These are phyloP conservation scores for Rosa lucieae DNA, from an alignment of 306 rosid species.

Conservation along the genomic window DNA sequence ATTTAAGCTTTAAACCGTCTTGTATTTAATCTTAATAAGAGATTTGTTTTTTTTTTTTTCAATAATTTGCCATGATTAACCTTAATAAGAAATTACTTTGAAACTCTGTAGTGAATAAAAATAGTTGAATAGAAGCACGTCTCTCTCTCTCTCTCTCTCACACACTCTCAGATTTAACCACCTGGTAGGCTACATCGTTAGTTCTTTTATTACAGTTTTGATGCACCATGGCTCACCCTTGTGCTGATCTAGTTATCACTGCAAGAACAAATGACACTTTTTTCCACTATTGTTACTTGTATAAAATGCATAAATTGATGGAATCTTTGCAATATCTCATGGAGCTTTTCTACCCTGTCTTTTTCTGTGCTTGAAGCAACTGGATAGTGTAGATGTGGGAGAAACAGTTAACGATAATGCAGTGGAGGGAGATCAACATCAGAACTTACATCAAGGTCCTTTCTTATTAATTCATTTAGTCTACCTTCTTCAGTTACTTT, in stretches of 20 bases:
- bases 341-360: not conserved
- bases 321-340: constrained; percentile 15
- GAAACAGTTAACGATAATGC: constrained; percentile 33
- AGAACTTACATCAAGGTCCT: constrained; percentile 65
- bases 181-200: not conserved
- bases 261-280: no score
- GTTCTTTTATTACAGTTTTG: not conserved
- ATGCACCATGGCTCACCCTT: no score
- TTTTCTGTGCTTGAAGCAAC: constrained; percentile 53
- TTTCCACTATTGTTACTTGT: not conserved
- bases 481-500: not conserved
- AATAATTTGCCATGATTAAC: no score
- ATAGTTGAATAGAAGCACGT: not conserved
- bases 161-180: not conserved
- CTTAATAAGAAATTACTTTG: not conserved
- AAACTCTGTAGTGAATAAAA: not conserved
- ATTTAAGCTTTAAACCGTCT: not conserved
- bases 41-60: no score
- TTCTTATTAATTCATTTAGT: constrained; percentile 14
- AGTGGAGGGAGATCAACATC: constrained; percentile 41
- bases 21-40: no score
- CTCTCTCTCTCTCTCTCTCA: not conserved
- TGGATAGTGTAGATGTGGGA: constrained; percentile 62
- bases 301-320: not conserved
- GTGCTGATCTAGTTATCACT: not conserved